A percentile compares a stretch with the other conserved stretches of the same genome.
Evolutionary conservation across 257 asterid species (phyloP).

Genomic region (Gentiana macrophylla): DNA sequence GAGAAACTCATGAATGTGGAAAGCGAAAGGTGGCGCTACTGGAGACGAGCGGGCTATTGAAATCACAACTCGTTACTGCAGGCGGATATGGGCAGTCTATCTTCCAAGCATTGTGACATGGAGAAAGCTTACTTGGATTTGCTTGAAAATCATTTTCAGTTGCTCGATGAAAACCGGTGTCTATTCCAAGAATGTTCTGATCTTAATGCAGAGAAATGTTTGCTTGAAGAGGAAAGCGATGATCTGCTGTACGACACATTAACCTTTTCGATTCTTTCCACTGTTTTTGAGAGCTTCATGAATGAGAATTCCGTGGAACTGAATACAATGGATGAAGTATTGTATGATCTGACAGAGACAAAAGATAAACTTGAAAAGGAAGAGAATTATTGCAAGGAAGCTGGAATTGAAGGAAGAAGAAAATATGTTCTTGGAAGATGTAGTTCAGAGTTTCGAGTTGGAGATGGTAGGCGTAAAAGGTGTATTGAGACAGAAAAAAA

Average conservation of each 20-base stretch:
- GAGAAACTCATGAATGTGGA: conserved; percentile 35
- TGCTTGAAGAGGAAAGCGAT: conserved; percentile 43
- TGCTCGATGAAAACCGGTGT: conserved; percentile 45
- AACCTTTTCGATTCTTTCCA: conserved; percentile 35
- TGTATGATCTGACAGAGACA: conserved; percentile 32
- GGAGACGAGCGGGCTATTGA: conserved; percentile 43
- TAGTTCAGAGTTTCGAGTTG: conserved; percentile 45
- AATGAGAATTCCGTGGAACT: conserved; percentile 44
- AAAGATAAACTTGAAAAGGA: conserved; percentile 42
- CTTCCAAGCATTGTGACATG: conserved; percentile 35
- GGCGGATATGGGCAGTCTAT: conserved; percentile 39
- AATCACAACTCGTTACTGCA: conserved; percentile 32
- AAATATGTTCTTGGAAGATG: conserved; percentile 40
- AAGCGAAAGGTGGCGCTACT: conserved; percentile 46
- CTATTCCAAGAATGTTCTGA: conserved; percentile 44
- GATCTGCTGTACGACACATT: conserved; percentile 40
- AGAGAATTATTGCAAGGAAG: conserved; percentile 31
- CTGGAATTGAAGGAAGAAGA: conserved; percentile 53
- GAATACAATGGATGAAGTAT: conserved; percentile 36
- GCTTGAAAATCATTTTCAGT: conserved; percentile 29
- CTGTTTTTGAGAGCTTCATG: conserved; percentile 31
- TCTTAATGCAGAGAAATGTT: conserved; percentile 45
- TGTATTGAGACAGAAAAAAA: conserved; percentile 30
- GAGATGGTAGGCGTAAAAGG: conserved; percentile 40
- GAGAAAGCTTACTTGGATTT: conserved; percentile 36